Conservation (phyloP, 768 basidiomycete genomes). For the Tubosaeta brunneosetosa region DNA sequence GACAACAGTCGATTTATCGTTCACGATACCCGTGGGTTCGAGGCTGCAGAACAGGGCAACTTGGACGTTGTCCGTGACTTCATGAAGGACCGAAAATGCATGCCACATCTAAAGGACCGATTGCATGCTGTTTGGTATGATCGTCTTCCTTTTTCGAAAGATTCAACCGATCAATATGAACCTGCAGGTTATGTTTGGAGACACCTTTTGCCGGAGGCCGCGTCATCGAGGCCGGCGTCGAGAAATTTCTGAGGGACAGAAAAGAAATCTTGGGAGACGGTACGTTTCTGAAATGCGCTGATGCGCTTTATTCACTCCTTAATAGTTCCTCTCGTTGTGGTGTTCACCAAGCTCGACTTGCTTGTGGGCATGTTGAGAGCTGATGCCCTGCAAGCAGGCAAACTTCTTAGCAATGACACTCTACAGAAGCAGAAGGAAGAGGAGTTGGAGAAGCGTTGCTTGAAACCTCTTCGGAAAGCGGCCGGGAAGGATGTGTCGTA, state of each 20-base stretch:
- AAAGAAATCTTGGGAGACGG: slow-evolving; percentile 4
- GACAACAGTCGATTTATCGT: neutral
- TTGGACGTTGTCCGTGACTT: neutral
- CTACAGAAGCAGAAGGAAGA: neutral
- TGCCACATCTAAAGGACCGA: neutral
- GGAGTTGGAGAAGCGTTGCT: neutral
- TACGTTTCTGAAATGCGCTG: neutral
- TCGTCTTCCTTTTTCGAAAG: neutral
- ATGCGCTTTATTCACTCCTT: neutral
- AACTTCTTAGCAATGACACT: neutral
- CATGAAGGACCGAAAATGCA: neutral
- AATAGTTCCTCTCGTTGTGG: slow-evolving; percentile 3
- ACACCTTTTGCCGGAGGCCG: neutral
- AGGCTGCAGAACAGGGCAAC: neutral
- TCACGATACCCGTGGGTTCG: neutral
- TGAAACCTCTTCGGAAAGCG: neutral
- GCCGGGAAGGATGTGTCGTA: neutral
- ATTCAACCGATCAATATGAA: too few relatives aligned
- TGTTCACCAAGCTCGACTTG: slow-evolving; percentile 7
- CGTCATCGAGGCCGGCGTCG: neutral
- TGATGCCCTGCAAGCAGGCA: neutral
- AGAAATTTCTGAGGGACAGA: neutral
- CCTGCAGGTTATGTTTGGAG: neutral
- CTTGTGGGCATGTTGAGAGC: neutral
- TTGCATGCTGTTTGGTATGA: slow-evolving; percentile 1